Evolutionary conservation across 495 filamentous ascomycete genomes (phyloP).

Genomic region (Daldinia caldariorum): DNA sequence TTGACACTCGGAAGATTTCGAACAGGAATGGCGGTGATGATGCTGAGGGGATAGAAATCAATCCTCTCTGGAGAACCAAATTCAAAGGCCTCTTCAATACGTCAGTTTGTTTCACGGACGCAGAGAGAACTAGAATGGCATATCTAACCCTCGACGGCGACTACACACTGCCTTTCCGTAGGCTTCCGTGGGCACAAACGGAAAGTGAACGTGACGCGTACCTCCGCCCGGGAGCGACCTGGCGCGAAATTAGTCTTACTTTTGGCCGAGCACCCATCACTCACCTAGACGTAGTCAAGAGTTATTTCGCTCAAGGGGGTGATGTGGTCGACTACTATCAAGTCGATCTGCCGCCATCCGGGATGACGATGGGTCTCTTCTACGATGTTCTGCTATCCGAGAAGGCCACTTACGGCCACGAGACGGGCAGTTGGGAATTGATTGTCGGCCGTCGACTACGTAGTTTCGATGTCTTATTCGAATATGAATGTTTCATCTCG

Average conservation of each 20-base stretch:
- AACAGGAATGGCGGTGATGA: not conserved
- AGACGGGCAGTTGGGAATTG: conserved; percentile 42
- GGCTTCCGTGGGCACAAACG: conserved; percentile 34
- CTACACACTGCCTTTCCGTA: conserved; percentile 37
- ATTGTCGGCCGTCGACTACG: conserved; percentile 25
- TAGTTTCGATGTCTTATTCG: conserved; percentile 31
- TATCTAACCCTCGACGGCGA: conserved; percentile 41
- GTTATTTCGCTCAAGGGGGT: conserved; percentile 14
- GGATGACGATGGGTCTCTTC: conserved; percentile 43
- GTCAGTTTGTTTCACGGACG: conserved; percentile 33
- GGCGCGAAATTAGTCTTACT: conserved; percentile 41
- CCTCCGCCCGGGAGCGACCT: conserved; percentile 39
- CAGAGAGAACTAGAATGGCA: conserved; percentile 20
- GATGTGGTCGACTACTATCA: conserved; percentile 40
- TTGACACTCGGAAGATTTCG: conserved; percentile 10
- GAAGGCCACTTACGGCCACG: conserved; percentile 35
- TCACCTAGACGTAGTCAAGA: conserved; percentile 42
- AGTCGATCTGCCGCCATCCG: conserved; percentile 34
- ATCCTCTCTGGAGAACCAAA: conserved; percentile 32
- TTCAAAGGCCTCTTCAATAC: conserved; percentile 43
- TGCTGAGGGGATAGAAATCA: conserved; percentile 8
- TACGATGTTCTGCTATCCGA: conserved; percentile 43
- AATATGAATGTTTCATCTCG: conserved; percentile 37
- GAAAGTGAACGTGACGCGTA: conserved; percentile 21
- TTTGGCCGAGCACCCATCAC: conserved; percentile 38